Conservation (phyloP, 495 filamentous ascomycete genomes). For the Monascus purpureus region DNA sequence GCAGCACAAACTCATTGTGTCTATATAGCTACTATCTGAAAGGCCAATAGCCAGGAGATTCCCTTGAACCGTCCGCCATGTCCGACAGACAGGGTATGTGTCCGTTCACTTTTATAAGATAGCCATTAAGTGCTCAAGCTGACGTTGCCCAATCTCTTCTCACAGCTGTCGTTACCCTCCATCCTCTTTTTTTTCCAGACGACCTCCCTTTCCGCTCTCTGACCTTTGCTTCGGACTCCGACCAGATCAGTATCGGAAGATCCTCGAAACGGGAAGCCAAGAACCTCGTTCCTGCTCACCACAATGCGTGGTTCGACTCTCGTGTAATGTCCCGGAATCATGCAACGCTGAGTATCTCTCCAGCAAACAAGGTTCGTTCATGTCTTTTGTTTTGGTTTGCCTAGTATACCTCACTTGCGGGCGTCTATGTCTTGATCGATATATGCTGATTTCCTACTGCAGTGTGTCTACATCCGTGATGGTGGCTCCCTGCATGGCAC, state of each 20-base stretch:
- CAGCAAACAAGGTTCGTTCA: slow-evolving; percentile 1
- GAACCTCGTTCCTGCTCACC: slow-evolving; percentile 27
- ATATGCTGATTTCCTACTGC: slow-evolving; percentile 2
- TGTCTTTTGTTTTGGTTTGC: neutral
- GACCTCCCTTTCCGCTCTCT: slow-evolving; percentile 15
- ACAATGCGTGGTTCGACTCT: slow-evolving; percentile 69
- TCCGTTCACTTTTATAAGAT: neutral
- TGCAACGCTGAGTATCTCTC: slow-evolving; percentile 40
- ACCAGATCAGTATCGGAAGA: slow-evolving; percentile 36
- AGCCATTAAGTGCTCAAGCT: slow-evolving; percentile 5
- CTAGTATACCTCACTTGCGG: too few species aligned
- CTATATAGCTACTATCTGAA: too few species aligned
- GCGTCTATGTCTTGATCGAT: neutral
- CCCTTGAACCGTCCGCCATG: too few species aligned
- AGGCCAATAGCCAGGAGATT: too few species aligned
- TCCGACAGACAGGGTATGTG: slow-evolving; percentile 16
- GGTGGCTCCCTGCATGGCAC: slow-evolving; percentile 46
- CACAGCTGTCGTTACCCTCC: slow-evolving; percentile 17
- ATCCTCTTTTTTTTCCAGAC: slow-evolving; percentile 9
- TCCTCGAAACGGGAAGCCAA: slow-evolving; percentile 44
- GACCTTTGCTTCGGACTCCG: slow-evolving; percentile 11
- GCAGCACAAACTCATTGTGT: too few species aligned
- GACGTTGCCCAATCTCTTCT: slow-evolving; percentile 1
- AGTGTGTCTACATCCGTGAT: slow-evolving; percentile 33
- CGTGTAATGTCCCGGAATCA: slow-evolving; percentile 73